These are phyloP conservation scores for Yamadazyma endophytica DNA, from an alignment of 805 yeast genomes.

Conservation along the genomic window DNA sequence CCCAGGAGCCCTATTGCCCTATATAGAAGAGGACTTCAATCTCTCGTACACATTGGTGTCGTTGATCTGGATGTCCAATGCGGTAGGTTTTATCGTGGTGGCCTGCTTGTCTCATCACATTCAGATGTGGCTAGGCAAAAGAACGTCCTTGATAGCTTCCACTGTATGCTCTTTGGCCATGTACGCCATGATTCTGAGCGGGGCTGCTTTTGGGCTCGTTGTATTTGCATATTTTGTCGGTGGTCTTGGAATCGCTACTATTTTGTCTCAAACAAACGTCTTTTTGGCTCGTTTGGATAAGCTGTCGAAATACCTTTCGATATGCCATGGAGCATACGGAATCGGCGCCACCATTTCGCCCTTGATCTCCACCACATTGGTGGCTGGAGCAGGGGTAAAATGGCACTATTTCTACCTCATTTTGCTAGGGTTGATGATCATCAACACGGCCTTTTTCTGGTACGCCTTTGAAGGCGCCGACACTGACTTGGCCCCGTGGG, in stretches of 20 bases:
- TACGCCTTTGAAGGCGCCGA: conserved; percentile 48
- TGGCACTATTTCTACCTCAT: conserved; percentile 58
- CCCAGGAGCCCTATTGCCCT: conserved; percentile 57
- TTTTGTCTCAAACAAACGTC: conserved; percentile 48
- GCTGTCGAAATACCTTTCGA: conserved; percentile 56
- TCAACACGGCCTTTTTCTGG: conserved; percentile 28
- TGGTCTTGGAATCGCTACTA: conserved; percentile 53
- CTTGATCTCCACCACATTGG: conserved; percentile 54
- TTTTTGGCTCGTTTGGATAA: conserved; percentile 48
- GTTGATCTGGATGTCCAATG: conserved; percentile 54
- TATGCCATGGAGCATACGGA: conserved; percentile 68
- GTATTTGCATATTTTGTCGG: conserved; percentile 52
- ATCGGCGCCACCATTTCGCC: conserved; percentile 71
- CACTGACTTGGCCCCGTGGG: conserved; percentile 39
- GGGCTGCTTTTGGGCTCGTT: conserved; percentile 45
- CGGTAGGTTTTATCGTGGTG: conserved; percentile 49
- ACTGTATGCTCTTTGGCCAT: conserved; percentile 28
- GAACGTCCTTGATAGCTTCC: conserved; percentile 38
- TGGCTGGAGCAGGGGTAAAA: conserved; percentile 39
- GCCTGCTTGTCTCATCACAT: conserved; percentile 48
- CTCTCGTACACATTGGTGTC: conserved; percentile 53
- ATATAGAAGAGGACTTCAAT: conserved; percentile 45
- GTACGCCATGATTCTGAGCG: conserved; percentile 45
- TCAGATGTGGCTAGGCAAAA: conserved; percentile 37
- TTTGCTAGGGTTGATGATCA: conserved; percentile 35